Percentiles rank a stretch among this genome's conserved stretches.
These are phyloP conservation scores for Fusarium sororula DNA, from an alignment of 2,329 filamentous ascomycete genomes.

Conservation along the genomic window DNA sequence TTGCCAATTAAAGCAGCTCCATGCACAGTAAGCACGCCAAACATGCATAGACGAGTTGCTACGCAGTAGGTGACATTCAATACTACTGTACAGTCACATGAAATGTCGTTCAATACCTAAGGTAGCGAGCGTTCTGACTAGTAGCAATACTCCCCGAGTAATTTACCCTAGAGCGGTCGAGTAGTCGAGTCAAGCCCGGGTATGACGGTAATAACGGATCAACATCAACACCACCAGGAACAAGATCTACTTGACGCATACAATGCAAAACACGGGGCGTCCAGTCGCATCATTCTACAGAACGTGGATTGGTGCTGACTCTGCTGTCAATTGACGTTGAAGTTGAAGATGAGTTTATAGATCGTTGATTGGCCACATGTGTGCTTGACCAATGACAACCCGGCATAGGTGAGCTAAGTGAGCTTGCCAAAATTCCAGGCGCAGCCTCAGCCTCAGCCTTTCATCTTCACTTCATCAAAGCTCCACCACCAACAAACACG, in stretches of 20 bases:
- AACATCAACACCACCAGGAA: background rate
- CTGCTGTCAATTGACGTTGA: background rate
- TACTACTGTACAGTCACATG: background rate
- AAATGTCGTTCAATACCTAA: background rate
- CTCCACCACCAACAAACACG: conserved; percentile 4
- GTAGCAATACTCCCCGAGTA: background rate
- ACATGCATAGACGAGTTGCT: background rate
- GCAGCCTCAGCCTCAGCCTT: conserved; percentile 42
- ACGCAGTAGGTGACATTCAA: background rate
- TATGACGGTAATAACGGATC: background rate
- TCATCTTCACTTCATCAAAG: conserved; percentile 29
- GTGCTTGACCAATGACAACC: conserved; percentile 5
- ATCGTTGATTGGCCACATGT: conserved; percentile 32
- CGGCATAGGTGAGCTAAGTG: conserved; percentile 17
- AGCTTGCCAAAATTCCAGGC: conserved; percentile 37
- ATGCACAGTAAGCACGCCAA: background rate
- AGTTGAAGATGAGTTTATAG: background rate
- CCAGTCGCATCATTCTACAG: background rate
- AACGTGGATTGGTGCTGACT: background rate
- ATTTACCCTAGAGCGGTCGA: background rate
- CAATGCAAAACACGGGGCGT: background rate
- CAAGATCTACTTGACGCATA: background rate
- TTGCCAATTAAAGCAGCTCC: background rate
- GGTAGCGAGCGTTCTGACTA: background rate
- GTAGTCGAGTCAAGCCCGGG: background rate